Evolutionary conservation across 805 yeast species (phyloP), one percentile per base, ranked within the genome.

Genomic region (Ogataea ramenticola): DNA sequence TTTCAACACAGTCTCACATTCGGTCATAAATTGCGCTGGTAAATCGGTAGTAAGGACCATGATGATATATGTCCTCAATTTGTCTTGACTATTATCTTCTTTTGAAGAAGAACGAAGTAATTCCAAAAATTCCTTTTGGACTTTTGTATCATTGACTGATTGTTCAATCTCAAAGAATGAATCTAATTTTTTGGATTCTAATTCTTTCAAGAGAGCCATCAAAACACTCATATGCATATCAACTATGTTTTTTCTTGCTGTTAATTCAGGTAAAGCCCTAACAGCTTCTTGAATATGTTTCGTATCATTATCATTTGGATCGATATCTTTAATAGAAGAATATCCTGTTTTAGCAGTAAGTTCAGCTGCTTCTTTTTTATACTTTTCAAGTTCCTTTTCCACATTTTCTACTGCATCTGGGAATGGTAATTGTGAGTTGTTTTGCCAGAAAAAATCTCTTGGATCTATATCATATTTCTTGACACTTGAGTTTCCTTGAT

Each of bases 351-450:
- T 80, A 40, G 76, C 75, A 1, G 97, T 88, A 42, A 95, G 72
- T 46, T 85, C 95, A 48, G 82, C 83, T 2, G 97, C 96, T 54
- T 88, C 96, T 45, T 77, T 75, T 52, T 90, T 91, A 65, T 93
- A 93, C 43, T 74, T 71, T 46, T 82, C 79, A 47, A 90, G 71
- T 46, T 88, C 97, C 24, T 73, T 65, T 57, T 93, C 98, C 19
- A 95, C 95, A 63, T 87, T 87, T 62, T 93, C 99, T 30, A 95
- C 99, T n/a, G 95, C 98, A 60, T 91, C 97, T 1, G 99, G 99
- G 70, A 93, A 93, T 33, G 99, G 98, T 45, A 87, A 67, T 41
- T 83, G 83, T 12, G 95, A 73, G 64, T 93, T 90, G 48, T 74
- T 72, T 49, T 65, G 68, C 99, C 99, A 93, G 66, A 93, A 93